Conservation (phyloP, 768 basidiomycete genomes). For the Fistulinella prunicolor region DNA sequence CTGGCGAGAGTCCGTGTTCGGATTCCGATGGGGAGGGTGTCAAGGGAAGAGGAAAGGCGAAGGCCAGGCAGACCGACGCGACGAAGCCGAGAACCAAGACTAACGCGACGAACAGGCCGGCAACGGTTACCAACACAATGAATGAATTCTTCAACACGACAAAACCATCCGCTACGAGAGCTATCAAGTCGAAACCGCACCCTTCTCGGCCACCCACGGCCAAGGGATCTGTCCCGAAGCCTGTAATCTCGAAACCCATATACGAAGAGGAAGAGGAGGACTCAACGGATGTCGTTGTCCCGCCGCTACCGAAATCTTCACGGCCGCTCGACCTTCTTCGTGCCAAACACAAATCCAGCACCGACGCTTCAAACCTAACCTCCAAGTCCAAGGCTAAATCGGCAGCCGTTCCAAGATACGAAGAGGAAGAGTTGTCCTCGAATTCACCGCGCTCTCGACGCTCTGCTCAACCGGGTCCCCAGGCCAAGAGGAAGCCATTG, state of each 20-base stretch:
- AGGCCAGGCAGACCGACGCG: background rate
- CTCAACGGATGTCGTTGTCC: background rate
- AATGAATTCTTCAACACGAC: constrained; percentile 7
- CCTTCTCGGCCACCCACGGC: background rate
- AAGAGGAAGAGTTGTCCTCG: constrained; percentile 13
- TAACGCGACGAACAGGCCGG: background rate
- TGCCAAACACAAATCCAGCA: constrained; percentile 4
- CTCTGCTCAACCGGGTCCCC: background rate
- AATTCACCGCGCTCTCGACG: background rate
- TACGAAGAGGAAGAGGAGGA: constrained; percentile 8
- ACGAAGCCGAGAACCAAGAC: constrained; percentile 1
- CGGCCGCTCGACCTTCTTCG: constrained; percentile 31
- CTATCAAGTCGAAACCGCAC: constrained; percentile 4
- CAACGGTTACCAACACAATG: constrained; percentile 5
- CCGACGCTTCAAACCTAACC: background rate
- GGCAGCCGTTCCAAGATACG: background rate
- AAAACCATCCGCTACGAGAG: constrained; percentile 6
- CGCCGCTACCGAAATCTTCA: constrained; percentile 13
- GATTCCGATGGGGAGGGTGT: constrained; percentile 9
- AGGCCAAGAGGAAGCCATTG: constrained; percentile 10
- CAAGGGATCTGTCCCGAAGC: background rate
- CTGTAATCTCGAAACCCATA: background rate
- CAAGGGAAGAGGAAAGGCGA: constrained; percentile 12
- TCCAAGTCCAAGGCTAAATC: constrained; percentile 1
- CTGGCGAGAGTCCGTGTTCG: constrained; percentile 20